A percentile compares a stretch with the other conserved stretches of the same genome.
Evolutionary conservation across 2,329 filamentous ascomycete genomes (phyloP).

Genomic region (Hymenoscyphus repandus): DNA sequence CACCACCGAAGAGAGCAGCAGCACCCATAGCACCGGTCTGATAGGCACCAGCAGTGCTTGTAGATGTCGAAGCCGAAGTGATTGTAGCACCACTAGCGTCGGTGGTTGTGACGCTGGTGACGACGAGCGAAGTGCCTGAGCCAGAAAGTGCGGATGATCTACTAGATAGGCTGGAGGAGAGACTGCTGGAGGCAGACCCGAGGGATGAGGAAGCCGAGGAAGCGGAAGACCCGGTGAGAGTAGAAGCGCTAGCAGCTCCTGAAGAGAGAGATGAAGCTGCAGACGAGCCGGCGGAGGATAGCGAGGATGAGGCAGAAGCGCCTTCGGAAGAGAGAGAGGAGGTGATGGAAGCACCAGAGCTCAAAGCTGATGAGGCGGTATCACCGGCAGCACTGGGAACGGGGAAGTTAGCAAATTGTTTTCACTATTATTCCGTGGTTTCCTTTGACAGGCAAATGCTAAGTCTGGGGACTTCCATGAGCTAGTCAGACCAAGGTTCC

Average conservation of each 20-base stretch:
- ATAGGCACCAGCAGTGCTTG: conserved; percentile 14
- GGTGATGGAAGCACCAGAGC: not conserved
- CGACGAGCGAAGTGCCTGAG: not conserved
- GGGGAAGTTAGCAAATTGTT: not conserved
- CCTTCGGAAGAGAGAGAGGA: conserved; percentile 4
- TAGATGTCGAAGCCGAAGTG: not conserved
- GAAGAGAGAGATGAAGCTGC: conserved; percentile 3
- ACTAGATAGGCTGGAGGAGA: conserved; percentile 1
- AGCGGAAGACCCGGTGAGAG: conserved; percentile 1
- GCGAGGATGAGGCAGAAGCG: conserved; percentile 9
- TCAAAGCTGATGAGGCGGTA: conserved; percentile 8
- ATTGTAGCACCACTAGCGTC: too few relatives aligned
- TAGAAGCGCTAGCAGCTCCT: not conserved
- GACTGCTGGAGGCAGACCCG: conserved; percentile 1
- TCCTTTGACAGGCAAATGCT: too few relatives aligned
- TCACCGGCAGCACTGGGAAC: not conserved
- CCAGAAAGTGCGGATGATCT: conserved; percentile 1
- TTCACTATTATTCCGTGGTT: too few relatives aligned
- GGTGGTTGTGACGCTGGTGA: not conserved
- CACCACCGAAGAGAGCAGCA: conserved; percentile 28
- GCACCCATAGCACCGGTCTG: conserved; percentile 26
- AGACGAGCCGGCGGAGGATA: conserved; percentile 6
- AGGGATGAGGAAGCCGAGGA: conserved; percentile 8
- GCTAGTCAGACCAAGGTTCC: too few relatives aligned
- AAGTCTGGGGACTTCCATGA: too few relatives aligned